Conservation (phyloP, 2,329 filamentous ascomycete genomes). For the Fusarium denticulatum region DNA sequence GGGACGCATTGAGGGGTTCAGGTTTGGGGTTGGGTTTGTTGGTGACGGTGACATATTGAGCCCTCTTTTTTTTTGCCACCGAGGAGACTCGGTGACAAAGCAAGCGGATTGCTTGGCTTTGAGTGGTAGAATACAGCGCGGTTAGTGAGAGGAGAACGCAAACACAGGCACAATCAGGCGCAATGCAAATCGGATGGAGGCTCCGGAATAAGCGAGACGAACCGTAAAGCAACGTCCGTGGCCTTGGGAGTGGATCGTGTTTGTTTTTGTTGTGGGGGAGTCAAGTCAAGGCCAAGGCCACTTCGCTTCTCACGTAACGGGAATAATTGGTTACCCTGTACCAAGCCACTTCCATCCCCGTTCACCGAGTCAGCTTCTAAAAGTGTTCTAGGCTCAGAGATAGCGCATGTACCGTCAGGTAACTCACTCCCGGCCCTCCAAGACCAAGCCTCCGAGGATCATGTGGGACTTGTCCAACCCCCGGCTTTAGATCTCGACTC, state of each 20-base stretch:
- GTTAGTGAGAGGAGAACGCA: not conserved
- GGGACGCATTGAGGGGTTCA: slow-evolving; percentile 40
- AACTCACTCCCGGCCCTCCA: slow-evolving; percentile 22
- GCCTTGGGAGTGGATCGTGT: slow-evolving; percentile 27
- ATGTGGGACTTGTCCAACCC: slow-evolving; percentile 15
- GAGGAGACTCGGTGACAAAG: slow-evolving; percentile 1
- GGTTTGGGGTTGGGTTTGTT: slow-evolving; percentile 1
- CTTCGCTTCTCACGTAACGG: not conserved
- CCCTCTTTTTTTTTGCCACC: slow-evolving; percentile 9
- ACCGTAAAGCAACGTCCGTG: not conserved
- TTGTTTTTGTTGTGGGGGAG: slow-evolving; percentile 37
- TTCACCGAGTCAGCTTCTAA: slow-evolving; percentile 11
- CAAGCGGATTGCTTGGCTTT: not conserved
- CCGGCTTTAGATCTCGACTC: slow-evolving; percentile 27
- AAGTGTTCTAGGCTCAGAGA: slow-evolving; percentile 9
- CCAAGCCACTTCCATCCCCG: not conserved
- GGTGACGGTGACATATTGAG: slow-evolving; percentile 6
- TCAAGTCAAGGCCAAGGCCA: not conserved
- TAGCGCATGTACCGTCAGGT: slow-evolving; percentile 21
- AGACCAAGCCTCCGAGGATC: slow-evolving; percentile 1
- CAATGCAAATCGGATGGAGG: slow-evolving; percentile 28
- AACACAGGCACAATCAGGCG: slow-evolving; percentile 1
- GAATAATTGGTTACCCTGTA: slow-evolving; percentile 24
- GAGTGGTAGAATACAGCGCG: slow-evolving; percentile 10
- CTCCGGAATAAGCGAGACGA: slow-evolving; percentile 33